Conservation (phyloP, 1,284 basidiomycete species). For the Caloboletus firmus region DNA sequence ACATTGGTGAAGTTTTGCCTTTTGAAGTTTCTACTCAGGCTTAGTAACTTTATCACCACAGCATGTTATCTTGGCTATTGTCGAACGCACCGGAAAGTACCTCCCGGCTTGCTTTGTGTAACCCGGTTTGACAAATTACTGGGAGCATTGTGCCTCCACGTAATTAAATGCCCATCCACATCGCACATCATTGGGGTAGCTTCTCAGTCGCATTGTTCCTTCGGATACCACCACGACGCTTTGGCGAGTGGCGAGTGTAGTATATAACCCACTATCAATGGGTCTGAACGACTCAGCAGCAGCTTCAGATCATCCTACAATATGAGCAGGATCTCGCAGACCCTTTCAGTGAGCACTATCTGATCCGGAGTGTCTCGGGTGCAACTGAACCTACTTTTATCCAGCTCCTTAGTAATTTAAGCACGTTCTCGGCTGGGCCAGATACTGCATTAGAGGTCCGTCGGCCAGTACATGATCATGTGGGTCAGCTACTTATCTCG, state of each 20-base stretch:
- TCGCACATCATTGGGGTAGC: constrained; percentile 5
- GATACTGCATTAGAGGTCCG: constrained; percentile 22
- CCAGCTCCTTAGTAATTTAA: constrained; percentile 34
- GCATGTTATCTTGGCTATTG: constrained; percentile 3
- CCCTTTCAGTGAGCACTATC: constrained; percentile 27
- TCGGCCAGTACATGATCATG: constrained; percentile 1
- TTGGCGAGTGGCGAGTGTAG: constrained; percentile 27
- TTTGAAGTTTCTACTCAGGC: neutral
- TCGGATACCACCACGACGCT: constrained; percentile 11
- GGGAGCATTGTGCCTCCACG: constrained; percentile 1
- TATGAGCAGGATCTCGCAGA: constrained; percentile 38
- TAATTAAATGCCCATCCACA: constrained; percentile 13
- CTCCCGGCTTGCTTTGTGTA: constrained; percentile 23
- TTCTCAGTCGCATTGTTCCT: constrained; percentile 27
- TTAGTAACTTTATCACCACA: neutral
- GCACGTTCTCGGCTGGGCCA: constrained; percentile 8
- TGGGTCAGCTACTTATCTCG: constrained; percentile 2
- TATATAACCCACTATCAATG: constrained; percentile 28
- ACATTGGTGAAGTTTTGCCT: neutral
- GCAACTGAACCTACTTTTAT: constrained; percentile 1
- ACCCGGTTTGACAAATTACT: constrained; percentile 1
- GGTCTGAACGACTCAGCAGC: neutral
- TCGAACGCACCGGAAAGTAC: constrained; percentile 1
- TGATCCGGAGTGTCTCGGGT: neutral
- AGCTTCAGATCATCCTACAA: neutral